phyloP scores from a whole-genome alignment of 2,329 filamentous ascomycete species.

The Colletotrichum eleusines region DNA sequence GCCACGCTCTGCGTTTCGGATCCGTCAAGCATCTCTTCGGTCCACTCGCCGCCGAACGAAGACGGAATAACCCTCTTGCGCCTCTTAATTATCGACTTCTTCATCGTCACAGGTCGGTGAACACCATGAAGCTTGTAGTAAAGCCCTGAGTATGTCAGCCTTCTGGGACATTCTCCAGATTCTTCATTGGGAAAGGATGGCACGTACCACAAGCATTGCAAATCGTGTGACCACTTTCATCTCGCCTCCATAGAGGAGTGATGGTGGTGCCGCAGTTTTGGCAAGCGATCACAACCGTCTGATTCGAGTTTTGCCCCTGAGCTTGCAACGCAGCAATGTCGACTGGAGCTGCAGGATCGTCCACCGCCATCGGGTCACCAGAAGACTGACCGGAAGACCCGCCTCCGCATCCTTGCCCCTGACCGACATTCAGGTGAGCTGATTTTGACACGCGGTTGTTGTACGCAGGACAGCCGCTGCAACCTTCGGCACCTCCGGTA shows the following conservation, averaged over 20 bases:
- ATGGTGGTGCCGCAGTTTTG: slow-evolving; percentile 98
- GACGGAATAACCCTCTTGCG: slow-evolving; percentile 94
- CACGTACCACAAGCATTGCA: slow-evolving; percentile 96
- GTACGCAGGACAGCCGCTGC: slow-evolving; percentile 94
- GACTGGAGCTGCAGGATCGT: slow-evolving; percentile 58
- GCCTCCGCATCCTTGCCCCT: slow-evolving; percentile 54
- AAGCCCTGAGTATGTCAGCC: slow-evolving; percentile 69
- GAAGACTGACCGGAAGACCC: slow-evolving; percentile 44
- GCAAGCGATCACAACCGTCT: slow-evolving; percentile 85
- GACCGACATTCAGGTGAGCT: slow-evolving; percentile 74
- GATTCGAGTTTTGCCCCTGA: slow-evolving; percentile 56
- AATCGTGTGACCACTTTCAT: slow-evolving; percentile 95
- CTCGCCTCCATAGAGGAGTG: slow-evolving; percentile 93
- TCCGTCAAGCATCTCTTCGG: slow-evolving; percentile 61
- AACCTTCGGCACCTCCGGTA: slow-evolving; percentile 93
- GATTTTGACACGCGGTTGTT: slow-evolving; percentile 96
- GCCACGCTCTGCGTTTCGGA: slow-evolving; percentile 57
- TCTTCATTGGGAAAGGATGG: not conserved
- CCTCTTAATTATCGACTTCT: slow-evolving; percentile 96
- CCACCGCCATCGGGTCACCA: slow-evolving; percentile 44
- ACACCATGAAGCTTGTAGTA: slow-evolving; percentile 97
- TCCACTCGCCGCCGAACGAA: slow-evolving; percentile 56
- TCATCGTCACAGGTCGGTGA: slow-evolving; percentile 97
- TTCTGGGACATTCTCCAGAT: slow-evolving; percentile 19
- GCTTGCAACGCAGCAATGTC: slow-evolving; percentile 62